A percentile compares a stretch with the other conserved stretches of the same genome.
phyloP scores from a whole-genome alignment of 1,284 basidiomycete genomes.

The Peniophora sp. region DNA sequence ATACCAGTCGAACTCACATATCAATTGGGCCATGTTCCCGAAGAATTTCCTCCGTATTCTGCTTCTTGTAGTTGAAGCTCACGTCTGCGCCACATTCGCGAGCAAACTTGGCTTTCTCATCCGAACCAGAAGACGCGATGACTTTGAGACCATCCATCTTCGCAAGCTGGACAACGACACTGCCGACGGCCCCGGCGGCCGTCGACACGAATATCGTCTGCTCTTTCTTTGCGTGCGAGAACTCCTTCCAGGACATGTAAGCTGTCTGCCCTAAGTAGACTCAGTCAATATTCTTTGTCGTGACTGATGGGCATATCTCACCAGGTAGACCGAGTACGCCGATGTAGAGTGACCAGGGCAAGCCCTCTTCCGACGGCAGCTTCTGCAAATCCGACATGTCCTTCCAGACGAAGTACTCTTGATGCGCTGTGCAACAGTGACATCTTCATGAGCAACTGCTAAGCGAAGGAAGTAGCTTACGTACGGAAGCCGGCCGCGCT shows the following conservation, averaged over 20 bases:
- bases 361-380: slow-evolving; percentile 15
- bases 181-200: slow-evolving; percentile 8
- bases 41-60: slow-evolving; percentile 41
- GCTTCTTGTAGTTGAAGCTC: slow-evolving; percentile 70
- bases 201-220: neutral
- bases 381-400: slow-evolving; percentile 8
- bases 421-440: slow-evolving; percentile 11
- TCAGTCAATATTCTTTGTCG: too few species aligned
- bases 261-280: slow-evolving; percentile 15
- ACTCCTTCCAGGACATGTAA: slow-evolving; percentile 18
- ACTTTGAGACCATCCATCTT: slow-evolving; percentile 59
- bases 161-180: slow-evolving; percentile 51
- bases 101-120: slow-evolving; percentile 62
- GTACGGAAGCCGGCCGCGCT: slow-evolving; percentile 23
- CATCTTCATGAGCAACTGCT: neutral
- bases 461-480: neutral
- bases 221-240: slow-evolving; percentile 13
- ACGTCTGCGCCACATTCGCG: slow-evolving; percentile 60
- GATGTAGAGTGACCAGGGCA: slow-evolving; percentile 25
- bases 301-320: slow-evolving; percentile 2
- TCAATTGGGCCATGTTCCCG: slow-evolving; percentile 50
- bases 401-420: slow-evolving; percentile 15
- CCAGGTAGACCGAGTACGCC: slow-evolving; percentile 28
- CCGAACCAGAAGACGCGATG: slow-evolving; percentile 65
- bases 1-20: slow-evolving; percentile 25